Evolutionary conservation across 805 yeast species (phyloP).

Genomic region (Barnettozyma salicaria): DNA sequence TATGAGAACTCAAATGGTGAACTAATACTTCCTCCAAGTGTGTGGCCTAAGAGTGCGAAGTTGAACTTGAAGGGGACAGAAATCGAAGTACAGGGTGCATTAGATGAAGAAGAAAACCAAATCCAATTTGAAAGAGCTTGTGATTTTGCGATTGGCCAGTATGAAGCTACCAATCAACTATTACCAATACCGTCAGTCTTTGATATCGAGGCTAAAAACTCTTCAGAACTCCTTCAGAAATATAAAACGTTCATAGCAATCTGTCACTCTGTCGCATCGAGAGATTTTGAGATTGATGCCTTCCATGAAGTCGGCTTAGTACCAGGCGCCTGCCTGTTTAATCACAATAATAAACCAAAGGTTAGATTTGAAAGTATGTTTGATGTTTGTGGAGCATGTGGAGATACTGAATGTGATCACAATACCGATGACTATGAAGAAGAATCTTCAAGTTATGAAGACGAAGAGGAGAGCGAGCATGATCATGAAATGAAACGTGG

Average conservation of each 20-base stretch:
- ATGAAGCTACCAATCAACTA: slow-evolving; percentile 23
- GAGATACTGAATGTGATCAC: slow-evolving; percentile 35
- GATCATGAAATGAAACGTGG: no score
- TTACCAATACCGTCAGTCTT: slow-evolving; percentile 28
- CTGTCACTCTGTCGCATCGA: slow-evolving; percentile 58
- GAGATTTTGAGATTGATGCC: slow-evolving; percentile 78
- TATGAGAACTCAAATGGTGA: slow-evolving; percentile 27
- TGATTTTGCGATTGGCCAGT: slow-evolving; percentile 27
- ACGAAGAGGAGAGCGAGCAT: slow-evolving; percentile 9
- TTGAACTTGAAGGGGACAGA: slow-evolving; percentile 48
- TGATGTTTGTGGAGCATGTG: slow-evolving; percentile 49
- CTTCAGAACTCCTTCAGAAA: slow-evolving; percentile 20
- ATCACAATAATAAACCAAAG: slow-evolving; percentile 58
- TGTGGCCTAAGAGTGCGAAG: slow-evolving; percentile 54
- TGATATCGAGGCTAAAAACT: slow-evolving; percentile 25
- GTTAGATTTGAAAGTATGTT: slow-evolving; percentile 59
- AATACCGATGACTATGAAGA: slow-evolving; percentile 11
- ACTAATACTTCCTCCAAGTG: slow-evolving; percentile 49
- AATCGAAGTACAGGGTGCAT: slow-evolving; percentile 53
- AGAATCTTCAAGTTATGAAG: slow-evolving; percentile 11
- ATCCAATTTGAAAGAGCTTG: slow-evolving; percentile 34
- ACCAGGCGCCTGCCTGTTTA: slow-evolving; percentile 88
- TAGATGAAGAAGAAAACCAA: slow-evolving; percentile 41
- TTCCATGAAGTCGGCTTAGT: slow-evolving; percentile 73
- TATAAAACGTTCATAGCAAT: slow-evolving; percentile 49